Evolutionary conservation across 176 grass and related monocot species (phyloP), one percentile per base, ranked within the genome.

Genomic region (Tillandsia fasciculata): DNA sequence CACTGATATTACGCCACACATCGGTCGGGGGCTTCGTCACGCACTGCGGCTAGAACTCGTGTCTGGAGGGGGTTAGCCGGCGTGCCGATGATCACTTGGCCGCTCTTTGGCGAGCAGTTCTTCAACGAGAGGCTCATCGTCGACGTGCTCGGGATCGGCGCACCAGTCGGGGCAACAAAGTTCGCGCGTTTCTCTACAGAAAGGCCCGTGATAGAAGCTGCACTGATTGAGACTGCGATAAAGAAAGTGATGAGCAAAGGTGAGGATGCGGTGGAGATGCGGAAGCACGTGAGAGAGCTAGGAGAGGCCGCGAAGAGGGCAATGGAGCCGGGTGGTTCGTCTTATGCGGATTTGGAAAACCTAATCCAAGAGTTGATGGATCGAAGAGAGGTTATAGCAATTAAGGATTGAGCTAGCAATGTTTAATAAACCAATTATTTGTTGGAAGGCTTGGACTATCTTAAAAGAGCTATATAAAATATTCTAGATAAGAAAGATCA

Each of bases 101-200:
- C 71, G 71, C 17, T 74, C 3, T 64, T 64, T 0, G 47, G 42
- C 1, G 57, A 74, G 11, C 57, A 74, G 17, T 51, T 64, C 15
- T 74, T 48, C 42, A 74, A 74, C 28, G 71, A 74, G 56, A 50
- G 20, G 57, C 42, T 74, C 15, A 17, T 83, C 11, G 74, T 76
- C 29, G 81, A 74, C 4, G 53, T 83, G 26, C 63, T 73, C 0
- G 2, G 12, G 20, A 24, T 83, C 10, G 81, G 70, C 3, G 64
- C 23, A 0, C 1, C 47, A 1, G 28, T 83, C 20, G 81, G 75
- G 8, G 23, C 20, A 17, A 64, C 13, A 10, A 12, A 69, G 26
- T 66, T 26, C 26, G 15, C 22, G 1, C 0, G 4, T 7, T 1
- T 2, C 0, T 3, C 0, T 2, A 63, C 29, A 11, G 63, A 75